Evolutionary conservation across 306 rosid species (phyloP).

Genomic region (Corylus heterophylla): DNA sequence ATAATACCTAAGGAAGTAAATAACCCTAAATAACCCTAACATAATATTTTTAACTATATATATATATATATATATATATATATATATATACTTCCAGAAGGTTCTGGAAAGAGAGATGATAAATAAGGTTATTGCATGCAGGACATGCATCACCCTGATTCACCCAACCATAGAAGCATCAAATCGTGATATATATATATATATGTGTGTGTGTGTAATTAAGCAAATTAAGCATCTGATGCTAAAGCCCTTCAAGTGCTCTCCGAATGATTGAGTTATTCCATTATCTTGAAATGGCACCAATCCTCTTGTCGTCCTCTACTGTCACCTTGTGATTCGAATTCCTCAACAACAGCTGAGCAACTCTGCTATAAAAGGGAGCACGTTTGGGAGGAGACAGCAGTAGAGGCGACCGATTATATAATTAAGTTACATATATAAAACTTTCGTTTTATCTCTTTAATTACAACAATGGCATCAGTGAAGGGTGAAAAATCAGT

Average conservation of each 20-base stretch:
- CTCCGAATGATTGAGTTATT: constrained; percentile 1
- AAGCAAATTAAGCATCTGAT: constrained; percentile 32
- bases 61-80: background rate
- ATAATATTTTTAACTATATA: no score
- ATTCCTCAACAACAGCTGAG: constrained; percentile 16
- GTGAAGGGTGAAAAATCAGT: constrained; percentile 42
- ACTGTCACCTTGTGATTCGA: constrained; percentile 25
- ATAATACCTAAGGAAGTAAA: no score
- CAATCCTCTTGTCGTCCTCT: constrained; percentile 6
- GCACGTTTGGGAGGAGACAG: background rate
- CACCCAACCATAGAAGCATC: background rate
- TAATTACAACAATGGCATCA: constrained; percentile 35
- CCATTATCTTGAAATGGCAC: constrained; percentile 19
- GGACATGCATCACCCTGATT: background rate
- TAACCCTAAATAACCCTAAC: no score
- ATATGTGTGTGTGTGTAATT: no score
- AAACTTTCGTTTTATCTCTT: background rate
- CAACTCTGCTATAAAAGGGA: constrained; percentile 24
- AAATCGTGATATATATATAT: background rate
- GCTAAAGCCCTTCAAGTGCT: constrained; percentile 21
- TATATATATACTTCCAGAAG: background rate
- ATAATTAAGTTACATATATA: background rate
- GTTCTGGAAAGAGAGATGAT: background rate
- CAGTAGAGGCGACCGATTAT: background rate
- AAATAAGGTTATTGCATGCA: background rate